Conservation (phyloP, 805 yeast genomes). For the Pichia rugopelliculosa region DNA sequence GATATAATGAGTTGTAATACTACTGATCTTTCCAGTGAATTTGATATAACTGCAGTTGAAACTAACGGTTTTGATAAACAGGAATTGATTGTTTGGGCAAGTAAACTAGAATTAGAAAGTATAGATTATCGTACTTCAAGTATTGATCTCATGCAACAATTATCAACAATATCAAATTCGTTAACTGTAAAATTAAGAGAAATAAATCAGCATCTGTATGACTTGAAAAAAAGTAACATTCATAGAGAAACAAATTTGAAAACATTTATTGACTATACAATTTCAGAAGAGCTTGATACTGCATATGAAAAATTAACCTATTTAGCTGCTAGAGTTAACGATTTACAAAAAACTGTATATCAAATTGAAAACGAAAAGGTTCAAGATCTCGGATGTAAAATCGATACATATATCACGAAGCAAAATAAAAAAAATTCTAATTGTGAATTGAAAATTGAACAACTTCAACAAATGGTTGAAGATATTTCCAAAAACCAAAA, state of each 20-base stretch:
- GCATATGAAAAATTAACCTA: constrained; percentile 1
- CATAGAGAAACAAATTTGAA: constrained; percentile 2
- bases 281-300: constrained; percentile 5
- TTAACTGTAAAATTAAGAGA: constrained; percentile 6
- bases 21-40: constrained; percentile 7
- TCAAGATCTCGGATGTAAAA: background rate
- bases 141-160: constrained; percentile 8
- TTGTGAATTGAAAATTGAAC: background rate
- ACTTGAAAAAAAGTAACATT: constrained; percentile 8
- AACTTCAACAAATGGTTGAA: background rate
- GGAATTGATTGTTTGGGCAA: constrained; percentile 40
- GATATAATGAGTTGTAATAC: background rate
- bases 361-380: background rate
- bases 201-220: constrained; percentile 3
- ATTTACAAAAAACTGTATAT: background rate
- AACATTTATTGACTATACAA: constrained; percentile 1
- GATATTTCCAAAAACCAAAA: background rate
- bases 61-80: constrained; percentile 14
- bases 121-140: constrained; percentile 33
- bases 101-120: constrained; percentile 42
- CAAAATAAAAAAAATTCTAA: background rate
- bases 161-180: constrained; percentile 11
- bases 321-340: background rate
- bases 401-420: background rate
- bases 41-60: background rate